Conservation (phyloP, 2,329 filamentous ascomycete species). For the Hirsutella rhossiliensis region DNA sequence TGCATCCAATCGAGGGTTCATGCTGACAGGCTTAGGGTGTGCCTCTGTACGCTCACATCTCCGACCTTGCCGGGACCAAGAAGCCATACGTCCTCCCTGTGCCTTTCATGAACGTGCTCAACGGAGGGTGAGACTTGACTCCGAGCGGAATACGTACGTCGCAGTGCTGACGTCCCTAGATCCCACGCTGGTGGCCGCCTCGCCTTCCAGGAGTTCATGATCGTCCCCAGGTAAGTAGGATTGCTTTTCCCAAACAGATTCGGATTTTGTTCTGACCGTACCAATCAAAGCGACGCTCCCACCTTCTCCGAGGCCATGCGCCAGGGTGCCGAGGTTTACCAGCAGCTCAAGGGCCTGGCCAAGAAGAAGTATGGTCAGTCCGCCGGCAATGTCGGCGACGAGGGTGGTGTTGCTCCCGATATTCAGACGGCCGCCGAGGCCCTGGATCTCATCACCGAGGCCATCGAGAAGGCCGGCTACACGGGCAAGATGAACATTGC, state of each 20-base stretch:
- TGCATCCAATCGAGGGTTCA: not conserved
- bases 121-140: constrained; percentile 44
- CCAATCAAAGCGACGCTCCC: constrained; percentile 54
- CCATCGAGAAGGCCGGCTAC: constrained; percentile 93
- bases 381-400: constrained; percentile 96
- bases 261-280: constrained; percentile 3
- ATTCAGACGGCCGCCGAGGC: constrained; percentile 96
- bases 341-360: constrained; percentile 88
- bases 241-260: not conserved
- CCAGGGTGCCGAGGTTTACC: constrained; percentile 95
- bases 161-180: constrained; percentile 25
- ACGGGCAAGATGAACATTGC: constrained; percentile 94
- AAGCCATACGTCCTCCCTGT: constrained; percentile 85
- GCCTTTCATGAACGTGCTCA: constrained; percentile 89
- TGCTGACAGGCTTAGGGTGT: constrained; percentile 39
- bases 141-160: not conserved
- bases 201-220: constrained; percentile 96
- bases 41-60: constrained; percentile 79
- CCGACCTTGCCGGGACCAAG: constrained; percentile 79
- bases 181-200: constrained; percentile 96
- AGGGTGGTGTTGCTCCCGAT: constrained; percentile 98
- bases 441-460: constrained; percentile 86
- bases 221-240: constrained; percentile 61
- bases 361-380: constrained; percentile 99
- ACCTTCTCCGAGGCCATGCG: constrained; percentile 93